Conservation (phyloP, 371 early-diverging fungal species). For the Lichtheimia corymbifera region DNA sequence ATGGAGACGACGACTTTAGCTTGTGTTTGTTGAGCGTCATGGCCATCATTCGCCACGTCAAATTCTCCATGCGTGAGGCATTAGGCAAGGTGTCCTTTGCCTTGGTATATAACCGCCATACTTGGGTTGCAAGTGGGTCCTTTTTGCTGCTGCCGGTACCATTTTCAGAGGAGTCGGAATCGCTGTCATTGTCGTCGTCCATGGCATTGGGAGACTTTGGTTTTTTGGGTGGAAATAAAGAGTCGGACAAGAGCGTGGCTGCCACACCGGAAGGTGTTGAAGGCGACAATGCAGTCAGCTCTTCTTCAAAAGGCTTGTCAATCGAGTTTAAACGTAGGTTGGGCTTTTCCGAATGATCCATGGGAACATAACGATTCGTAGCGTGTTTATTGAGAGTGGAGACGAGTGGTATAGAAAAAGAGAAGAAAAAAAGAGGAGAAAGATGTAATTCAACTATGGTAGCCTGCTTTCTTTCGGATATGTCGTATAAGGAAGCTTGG, state of each 20-base stretch:
- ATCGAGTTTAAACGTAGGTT: slow-evolving; percentile 11
- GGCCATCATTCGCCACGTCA: slow-evolving; percentile 73
- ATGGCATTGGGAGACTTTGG: slow-evolving; percentile 18
- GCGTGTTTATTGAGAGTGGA: background rate
- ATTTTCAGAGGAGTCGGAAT: slow-evolving; percentile 44
- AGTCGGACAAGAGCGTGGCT: slow-evolving; percentile 28
- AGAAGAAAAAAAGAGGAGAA: slow-evolving; percentile 4
- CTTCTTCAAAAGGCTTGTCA: slow-evolving; percentile 12
- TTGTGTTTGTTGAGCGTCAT: slow-evolving; percentile 50
- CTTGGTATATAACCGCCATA: slow-evolving; percentile 68
- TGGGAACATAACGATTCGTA: slow-evolving; percentile 3
- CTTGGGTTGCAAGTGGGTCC: slow-evolving; percentile 55
- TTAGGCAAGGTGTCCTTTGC: slow-evolving; percentile 62
- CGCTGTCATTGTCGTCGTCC: slow-evolving; percentile 39
- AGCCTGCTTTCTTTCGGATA: background rate
- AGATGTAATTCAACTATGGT: slow-evolving; percentile 3
- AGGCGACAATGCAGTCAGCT: slow-evolving; percentile 20
- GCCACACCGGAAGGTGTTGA: slow-evolving; percentile 31
- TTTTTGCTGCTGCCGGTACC: slow-evolving; percentile 33
- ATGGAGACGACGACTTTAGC: slow-evolving; percentile 7
- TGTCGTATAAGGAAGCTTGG: slow-evolving; percentile 1
- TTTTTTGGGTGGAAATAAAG: slow-evolving; percentile 32
- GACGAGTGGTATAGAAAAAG: background rate
- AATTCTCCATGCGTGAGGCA: slow-evolving; percentile 65
- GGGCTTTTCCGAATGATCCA: slow-evolving; percentile 14